Conservation (phyloP, 768 basidiomycete species). For the Phylloporus arenicola region DNA sequence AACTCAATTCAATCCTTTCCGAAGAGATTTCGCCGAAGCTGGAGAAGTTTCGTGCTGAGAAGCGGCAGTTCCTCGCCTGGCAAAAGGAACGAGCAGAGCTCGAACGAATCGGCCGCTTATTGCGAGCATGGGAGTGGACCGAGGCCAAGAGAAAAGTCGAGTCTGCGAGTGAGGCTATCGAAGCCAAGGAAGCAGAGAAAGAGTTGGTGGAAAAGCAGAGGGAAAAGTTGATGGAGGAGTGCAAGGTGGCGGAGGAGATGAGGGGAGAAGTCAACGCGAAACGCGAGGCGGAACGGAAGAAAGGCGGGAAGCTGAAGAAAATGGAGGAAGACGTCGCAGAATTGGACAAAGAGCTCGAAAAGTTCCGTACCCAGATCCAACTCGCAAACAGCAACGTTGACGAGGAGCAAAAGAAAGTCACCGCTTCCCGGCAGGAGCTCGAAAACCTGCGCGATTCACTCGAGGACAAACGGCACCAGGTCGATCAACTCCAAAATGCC, state of each 20-base stretch:
- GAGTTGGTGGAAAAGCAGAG: constrained; percentile 42
- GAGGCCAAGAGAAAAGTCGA: constrained; percentile 49
- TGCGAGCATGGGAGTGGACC: constrained; percentile 88
- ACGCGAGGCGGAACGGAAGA: constrained; percentile 82
- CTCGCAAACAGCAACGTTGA: constrained; percentile 68
- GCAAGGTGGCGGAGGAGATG: constrained; percentile 62
- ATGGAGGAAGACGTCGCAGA: constrained; percentile 76
- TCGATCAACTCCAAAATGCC: constrained; percentile 47
- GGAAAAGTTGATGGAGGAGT: constrained; percentile 49
- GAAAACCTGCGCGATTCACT: constrained; percentile 56
- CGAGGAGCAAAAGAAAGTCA: constrained; percentile 68
- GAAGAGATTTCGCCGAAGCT: constrained; percentile 96
- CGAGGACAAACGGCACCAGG: constrained; percentile 54
- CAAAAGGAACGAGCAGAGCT: constrained; percentile 88
- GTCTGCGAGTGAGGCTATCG: constrained; percentile 53
- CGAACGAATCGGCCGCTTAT: constrained; percentile 72
- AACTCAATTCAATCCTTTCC: constrained; percentile 69
- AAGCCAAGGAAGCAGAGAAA: constrained; percentile 45
- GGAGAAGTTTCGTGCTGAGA: constrained; percentile 84
- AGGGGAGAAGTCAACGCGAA: constrained; percentile 60
- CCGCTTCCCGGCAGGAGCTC: constrained; percentile 48
- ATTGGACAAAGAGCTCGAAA: constrained; percentile 74
- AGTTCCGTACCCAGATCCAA: constrained; percentile 80
- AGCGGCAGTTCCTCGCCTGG: constrained; percentile 80
- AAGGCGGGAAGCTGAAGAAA: constrained; percentile 87